Evolutionary conservation across 805 yeast genomes (phyloP).

Genomic region (Starmerella geochares): DNA sequence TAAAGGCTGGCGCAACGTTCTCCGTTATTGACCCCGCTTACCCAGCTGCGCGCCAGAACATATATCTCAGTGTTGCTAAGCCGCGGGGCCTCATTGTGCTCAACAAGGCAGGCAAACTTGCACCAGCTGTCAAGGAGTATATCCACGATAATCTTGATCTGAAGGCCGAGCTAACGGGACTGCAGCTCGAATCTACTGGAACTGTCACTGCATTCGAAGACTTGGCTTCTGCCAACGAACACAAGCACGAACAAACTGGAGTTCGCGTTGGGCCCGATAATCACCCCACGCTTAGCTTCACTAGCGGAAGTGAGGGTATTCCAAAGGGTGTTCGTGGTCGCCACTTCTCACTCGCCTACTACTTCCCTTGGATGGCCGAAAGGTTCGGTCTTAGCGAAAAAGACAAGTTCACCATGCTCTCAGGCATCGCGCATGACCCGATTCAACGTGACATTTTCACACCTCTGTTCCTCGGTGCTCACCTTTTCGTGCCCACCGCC

Average conservation of each 20-base stretch:
- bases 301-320: constrained; percentile 95
- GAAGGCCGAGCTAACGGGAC: constrained; percentile 60
- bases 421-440: constrained; percentile 99
- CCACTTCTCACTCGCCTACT: constrained; percentile 91
- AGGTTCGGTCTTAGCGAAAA: constrained; percentile 64
- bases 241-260: constrained; percentile 54
- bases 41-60: constrained; percentile 95
- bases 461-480: constrained; percentile 92
- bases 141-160: constrained; percentile 64
- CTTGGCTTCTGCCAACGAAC: constrained; percentile 39
- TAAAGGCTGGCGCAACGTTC: constrained; percentile 97
- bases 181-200: constrained; percentile 72
- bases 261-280: constrained; percentile 95
- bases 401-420: constrained; percentile 91
- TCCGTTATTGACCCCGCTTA: constrained; percentile 98
- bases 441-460: constrained; percentile 99
- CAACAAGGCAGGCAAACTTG: constrained; percentile 78
- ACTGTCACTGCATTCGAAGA: constrained; percentile 34
- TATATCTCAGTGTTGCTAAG: constrained; percentile 84
- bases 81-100: constrained; percentile 86
- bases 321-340: constrained; percentile 99
- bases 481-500: constrained; percentile 81
- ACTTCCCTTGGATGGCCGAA: constrained; percentile 97
- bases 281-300: constrained; percentile 91
- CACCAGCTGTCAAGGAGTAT: constrained; percentile 66